phyloP scores from a whole-genome alignment of 371 early-diverging fungal species.

The Apophysomyces trapeziformis region DNA sequence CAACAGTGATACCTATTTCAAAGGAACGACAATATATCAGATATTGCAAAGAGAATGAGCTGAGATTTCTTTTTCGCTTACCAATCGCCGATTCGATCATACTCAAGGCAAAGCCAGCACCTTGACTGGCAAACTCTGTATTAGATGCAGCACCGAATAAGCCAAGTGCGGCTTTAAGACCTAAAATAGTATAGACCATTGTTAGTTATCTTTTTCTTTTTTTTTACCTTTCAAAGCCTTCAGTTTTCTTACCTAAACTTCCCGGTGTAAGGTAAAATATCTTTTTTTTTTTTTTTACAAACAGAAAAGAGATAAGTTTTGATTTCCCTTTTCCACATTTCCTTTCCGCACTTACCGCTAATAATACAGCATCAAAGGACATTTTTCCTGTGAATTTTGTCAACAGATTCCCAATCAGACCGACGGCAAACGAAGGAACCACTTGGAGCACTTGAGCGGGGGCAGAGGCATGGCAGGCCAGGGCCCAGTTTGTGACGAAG shows the following conservation, averaged over 20 bases:
- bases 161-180: conserved; percentile 52
- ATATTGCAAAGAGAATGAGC: neutral
- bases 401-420: conserved; percentile 53
- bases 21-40: neutral
- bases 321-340: neutral
- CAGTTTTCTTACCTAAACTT: conserved; percentile 44
- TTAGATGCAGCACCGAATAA: conserved; percentile 31
- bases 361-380: conserved; percentile 60
- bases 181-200: neutral
- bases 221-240: too few species aligned
- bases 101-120: conserved; percentile 46
- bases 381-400: conserved; percentile 54
- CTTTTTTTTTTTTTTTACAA: neutral
- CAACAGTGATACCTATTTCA: conserved; percentile 54
- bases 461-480: conserved; percentile 50
- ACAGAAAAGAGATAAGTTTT: neutral
- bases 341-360: conserved; percentile 39
- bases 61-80: neutral
- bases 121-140: conserved; percentile 39
- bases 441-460: conserved; percentile 48
- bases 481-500: conserved; percentile 39
- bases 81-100: conserved; percentile 48
- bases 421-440: conserved; percentile 56
- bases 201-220: neutral
- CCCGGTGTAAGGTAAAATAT: conserved; percentile 63